Base-by-base conservation (phyloP, 352 stramenopile genomes). In the Sclerospora graminicola region DNA sequence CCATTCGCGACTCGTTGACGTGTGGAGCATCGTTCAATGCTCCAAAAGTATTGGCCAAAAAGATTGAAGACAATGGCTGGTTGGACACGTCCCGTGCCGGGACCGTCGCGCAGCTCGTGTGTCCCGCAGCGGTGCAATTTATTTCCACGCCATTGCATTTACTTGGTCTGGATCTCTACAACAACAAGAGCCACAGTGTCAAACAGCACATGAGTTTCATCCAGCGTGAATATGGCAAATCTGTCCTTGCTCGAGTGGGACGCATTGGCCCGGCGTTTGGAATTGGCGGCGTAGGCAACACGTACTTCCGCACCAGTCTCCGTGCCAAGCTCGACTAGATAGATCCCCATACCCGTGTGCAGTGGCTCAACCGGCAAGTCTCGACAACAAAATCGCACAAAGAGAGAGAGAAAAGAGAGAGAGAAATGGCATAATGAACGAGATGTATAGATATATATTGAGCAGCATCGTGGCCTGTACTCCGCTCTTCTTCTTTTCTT, bases 191-290 rank as follows among this genome's bases (percentile, higher is more conserved):
- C 10, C 60, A 58, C n/a, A 45, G 20, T 8, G 27, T 58, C 4
- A 18, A 45, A 2, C 47, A 67, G 30, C 77, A 74, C 30, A 32
- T 69, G 40, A 41, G 26, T 5, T 93, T 95, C 43, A 42, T 96
- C 4, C 50, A 65, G 44, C 69, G 74, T 23, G 82, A 94, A 55
- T 96, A 95, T 51, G 3, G 84, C 47, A 90, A 89, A 54, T 95
- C 84, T 5, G 82, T 82, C 1, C 21, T 77, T 7, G 84, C 84
- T 15, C 77, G 85, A 27, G 84, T 96, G 26, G 78, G 61, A 1
- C 83, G 85, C 30, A 94, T 96, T 35, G 82, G 80, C 14, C 85
- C 85, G 29, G 85, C 85, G 5, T 96, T 95, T 47, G 85, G 85
- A 13, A 80, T 96, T 41, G 85, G 85, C 3, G 84, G 85, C 20